phyloP scores from a whole-genome alignment of 306 rosid genomes.

The Mucuna pruriens region DNA sequence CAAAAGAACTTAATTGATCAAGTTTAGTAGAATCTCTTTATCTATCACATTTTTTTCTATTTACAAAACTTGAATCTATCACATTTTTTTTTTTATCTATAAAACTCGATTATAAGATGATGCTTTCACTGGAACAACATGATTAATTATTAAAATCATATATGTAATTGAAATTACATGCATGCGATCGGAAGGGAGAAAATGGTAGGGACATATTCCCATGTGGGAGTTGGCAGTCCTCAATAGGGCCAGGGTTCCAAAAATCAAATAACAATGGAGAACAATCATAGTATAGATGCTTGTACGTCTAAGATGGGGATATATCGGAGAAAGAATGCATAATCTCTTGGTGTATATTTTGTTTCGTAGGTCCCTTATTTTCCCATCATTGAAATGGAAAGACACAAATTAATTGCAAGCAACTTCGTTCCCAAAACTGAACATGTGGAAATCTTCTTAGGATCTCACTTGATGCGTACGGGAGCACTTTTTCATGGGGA shows the following conservation, averaged over 20 bases:
- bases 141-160: too few species aligned
- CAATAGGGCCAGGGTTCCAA: conserved; percentile 20
- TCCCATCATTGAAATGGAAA: neutral
- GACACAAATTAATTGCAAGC: neutral
- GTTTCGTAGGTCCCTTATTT: neutral
- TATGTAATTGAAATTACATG: neutral
- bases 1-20: too few species aligned
- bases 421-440: neutral
- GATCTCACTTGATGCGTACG: neutral
- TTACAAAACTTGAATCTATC: too few species aligned
- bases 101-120: too few species aligned
- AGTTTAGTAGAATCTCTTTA: too few species aligned
- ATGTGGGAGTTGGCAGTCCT: conserved; percentile 2
- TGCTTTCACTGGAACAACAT: too few species aligned
- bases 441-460: neutral
- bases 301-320: conserved; percentile 22
- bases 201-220: conserved; percentile 40
- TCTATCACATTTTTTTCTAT: too few species aligned
- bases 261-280: conserved; percentile 29
- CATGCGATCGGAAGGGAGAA: neutral
- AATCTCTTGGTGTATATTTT: neutral
- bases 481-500: neutral
- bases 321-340: conserved; percentile 5
- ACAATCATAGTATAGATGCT: conserved; percentile 18
- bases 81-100: too few species aligned